Conservation (phyloP, 345 rosid species). For the Corchorus capsularis region DNA sequence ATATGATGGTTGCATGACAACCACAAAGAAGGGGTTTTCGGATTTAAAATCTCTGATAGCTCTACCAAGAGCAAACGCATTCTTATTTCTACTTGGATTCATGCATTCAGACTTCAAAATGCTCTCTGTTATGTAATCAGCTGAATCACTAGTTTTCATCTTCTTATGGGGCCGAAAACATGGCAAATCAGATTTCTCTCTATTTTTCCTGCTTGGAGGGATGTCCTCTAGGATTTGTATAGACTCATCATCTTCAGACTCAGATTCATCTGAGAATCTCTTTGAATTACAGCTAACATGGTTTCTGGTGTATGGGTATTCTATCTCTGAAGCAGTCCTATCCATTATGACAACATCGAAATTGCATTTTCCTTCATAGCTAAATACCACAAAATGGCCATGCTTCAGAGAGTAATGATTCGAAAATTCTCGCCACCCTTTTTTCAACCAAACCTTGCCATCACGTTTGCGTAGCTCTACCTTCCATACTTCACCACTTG, state of each 20-base stretch:
- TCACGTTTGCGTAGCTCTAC: constrained; percentile 10
- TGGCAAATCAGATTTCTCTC: not conserved
- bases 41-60: constrained; percentile 6
- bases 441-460: constrained; percentile 20
- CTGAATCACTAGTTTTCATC: constrained; percentile 14
- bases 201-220: not conserved
- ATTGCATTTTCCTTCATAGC: constrained; percentile 22
- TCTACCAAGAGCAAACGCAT: not conserved
- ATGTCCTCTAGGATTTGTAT: not conserved
- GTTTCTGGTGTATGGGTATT: constrained; percentile 20
- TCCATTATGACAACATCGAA: constrained; percentile 30
- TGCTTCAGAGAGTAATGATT: constrained; percentile 12
- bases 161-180: constrained; percentile 16
- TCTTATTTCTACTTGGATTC: too few species aligned
- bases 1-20: constrained; percentile 22
- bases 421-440: constrained; percentile 29
- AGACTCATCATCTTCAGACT: not conserved
- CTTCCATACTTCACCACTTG: constrained; percentile 11
- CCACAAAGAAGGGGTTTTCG: constrained; percentile 20
- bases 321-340: constrained; percentile 26
- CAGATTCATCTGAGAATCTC: not conserved
- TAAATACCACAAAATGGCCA: constrained; percentile 26
- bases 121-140: not conserved
- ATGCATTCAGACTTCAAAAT: not conserved
- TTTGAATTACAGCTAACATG: not conserved